Conservation (phyloP, 257 asterid genomes). For the Gynochthodes officinalis region DNA sequence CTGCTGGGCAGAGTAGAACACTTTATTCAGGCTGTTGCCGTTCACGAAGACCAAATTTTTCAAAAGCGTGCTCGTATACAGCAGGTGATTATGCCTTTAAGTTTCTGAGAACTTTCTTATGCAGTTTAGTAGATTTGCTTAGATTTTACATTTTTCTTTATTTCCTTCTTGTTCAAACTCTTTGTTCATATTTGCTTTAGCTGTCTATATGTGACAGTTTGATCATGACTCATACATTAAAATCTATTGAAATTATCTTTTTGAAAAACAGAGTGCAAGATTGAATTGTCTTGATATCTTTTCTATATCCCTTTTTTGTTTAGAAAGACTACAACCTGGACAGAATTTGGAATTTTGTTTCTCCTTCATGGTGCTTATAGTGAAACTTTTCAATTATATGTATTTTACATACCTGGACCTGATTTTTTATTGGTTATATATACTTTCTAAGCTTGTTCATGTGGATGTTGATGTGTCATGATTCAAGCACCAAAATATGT, state of each 20-base stretch:
- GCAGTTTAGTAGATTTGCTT: neutral
- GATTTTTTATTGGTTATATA: neutral
- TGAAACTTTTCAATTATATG: neutral
- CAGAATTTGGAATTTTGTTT: too few species aligned
- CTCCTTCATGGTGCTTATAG: neutral
- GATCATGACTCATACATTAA: neutral
- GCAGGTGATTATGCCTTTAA: slow-evolving; percentile 47
- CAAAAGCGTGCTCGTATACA: slow-evolving; percentile 81
- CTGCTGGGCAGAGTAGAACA: slow-evolving; percentile 76
- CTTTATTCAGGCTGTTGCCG: slow-evolving; percentile 88
- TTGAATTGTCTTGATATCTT: neutral
- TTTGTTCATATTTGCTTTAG: neutral
- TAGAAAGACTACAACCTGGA: neutral
- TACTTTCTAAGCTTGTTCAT: neutral
- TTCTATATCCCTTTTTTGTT: neutral
- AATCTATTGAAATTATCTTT: neutral
- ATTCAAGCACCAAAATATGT: neutral
- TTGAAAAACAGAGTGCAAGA: neutral
- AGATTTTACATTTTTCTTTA: neutral
- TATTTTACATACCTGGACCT: neutral
- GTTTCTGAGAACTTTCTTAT: neutral
- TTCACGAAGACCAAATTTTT: slow-evolving; percentile 78
- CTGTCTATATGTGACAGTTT: neutral
- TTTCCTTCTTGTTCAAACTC: neutral
- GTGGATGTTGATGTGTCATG: neutral